Conservation (phyloP, 139 green algal genomes). For the Volvox africanus region DNA sequence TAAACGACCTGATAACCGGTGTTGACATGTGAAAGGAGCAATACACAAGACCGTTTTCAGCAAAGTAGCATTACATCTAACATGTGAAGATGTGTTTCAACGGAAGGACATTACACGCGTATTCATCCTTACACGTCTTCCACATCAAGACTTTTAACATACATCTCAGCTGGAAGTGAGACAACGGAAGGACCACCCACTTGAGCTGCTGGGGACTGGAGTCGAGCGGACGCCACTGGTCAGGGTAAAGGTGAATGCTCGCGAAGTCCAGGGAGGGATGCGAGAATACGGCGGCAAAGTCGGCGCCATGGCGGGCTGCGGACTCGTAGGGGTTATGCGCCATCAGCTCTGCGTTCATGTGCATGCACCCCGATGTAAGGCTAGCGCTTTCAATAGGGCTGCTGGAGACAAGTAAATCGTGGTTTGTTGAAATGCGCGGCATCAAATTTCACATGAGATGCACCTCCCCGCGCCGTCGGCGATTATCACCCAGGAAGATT, state of each 20-base stretch:
- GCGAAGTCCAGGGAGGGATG: conserved; percentile 75
- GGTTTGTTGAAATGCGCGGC: too few species aligned
- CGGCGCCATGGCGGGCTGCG: conserved; percentile 60
- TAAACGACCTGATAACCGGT: neutral
- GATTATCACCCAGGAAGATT: too few species aligned
- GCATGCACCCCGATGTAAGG: too few species aligned
- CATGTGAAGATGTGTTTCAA: neutral
- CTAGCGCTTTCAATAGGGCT: too few species aligned
- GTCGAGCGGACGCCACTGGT: conserved; percentile 68
- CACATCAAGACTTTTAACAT: neutral
- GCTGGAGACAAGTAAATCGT: too few species aligned
- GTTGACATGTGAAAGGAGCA: neutral
- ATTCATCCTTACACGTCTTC: neutral
- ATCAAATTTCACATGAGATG: too few species aligned
- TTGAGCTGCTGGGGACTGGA: neutral
- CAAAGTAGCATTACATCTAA: neutral
- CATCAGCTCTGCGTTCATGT: conserved; percentile 51
- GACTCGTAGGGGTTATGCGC: conserved; percentile 70
- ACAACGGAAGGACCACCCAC: neutral
- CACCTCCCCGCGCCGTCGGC: too few species aligned
- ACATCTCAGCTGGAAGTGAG: neutral
- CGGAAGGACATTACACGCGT: neutral
- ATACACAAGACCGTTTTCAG: neutral
- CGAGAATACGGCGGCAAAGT: conserved; percentile 68
- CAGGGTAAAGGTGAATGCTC: conserved; percentile 78